A percentile compares a stretch with the other conserved stretches of the same genome.
Conservation (phyloP, 306 rosid genomes). For the Trichosanthes truncata region DNA sequence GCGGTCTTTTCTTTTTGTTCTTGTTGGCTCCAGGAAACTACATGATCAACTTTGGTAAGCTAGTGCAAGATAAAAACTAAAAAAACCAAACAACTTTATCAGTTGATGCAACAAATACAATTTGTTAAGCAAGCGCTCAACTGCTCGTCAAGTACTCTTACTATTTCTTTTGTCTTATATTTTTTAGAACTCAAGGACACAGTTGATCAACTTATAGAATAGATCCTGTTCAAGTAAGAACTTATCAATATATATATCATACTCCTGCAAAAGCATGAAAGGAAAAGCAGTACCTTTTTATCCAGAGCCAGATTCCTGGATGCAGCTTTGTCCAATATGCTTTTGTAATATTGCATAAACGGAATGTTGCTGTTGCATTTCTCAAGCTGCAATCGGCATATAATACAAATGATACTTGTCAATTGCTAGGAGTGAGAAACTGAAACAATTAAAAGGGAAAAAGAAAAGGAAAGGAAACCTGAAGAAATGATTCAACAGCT, state of each 20-base stretch:
- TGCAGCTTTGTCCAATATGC: slow-evolving; percentile 64
- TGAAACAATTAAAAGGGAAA: not conserved
- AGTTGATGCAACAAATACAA: not conserved
- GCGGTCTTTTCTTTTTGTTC: slow-evolving; percentile 27
- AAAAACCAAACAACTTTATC: not conserved
- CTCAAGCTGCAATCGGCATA: slow-evolving; percentile 42
- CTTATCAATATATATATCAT: not conserved
- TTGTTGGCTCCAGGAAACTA: slow-evolving; percentile 32
- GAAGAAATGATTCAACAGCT: slow-evolving; percentile 68
- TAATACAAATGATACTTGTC: not conserved
- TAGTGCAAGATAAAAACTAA: not conserved
- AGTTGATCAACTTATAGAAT: too few relatives aligned
- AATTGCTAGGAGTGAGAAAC: not conserved
- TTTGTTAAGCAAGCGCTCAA: not conserved
- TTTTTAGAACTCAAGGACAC: too few relatives aligned
- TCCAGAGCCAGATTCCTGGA: slow-evolving; percentile 41
- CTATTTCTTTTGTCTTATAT: not conserved
- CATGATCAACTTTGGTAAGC: slow-evolving; percentile 8
- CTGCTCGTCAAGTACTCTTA: not conserved
- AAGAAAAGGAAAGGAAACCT: slow-evolving; percentile 31
- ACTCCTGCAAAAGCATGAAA: not conserved
- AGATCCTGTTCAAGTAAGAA: not conserved
- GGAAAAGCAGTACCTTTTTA: slow-evolving; percentile 43
- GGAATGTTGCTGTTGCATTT: slow-evolving; percentile 41
- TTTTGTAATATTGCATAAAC: slow-evolving; percentile 65